These are phyloP conservation scores for Malus sylvestris DNA, from an alignment of 306 rosid species.

Conservation along the genomic window DNA sequence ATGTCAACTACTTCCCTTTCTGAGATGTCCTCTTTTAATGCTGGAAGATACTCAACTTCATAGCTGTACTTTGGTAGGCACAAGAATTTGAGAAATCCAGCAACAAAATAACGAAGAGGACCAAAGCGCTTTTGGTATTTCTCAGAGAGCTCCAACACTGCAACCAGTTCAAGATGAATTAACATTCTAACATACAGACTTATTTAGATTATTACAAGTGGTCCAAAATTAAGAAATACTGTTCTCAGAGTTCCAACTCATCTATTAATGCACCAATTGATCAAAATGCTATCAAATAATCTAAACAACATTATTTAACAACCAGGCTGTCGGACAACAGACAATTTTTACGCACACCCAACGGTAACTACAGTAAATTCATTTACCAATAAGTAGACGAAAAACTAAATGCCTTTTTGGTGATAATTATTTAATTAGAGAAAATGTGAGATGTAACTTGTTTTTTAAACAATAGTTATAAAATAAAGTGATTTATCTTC, in stretches of 20 bases:
- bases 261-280: background rate
- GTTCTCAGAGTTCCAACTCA: background rate
- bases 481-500: background rate
- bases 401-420: background rate
- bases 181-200: background rate
- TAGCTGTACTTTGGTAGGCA: constrained; percentile 89
- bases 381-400: background rate
- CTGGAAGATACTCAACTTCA: constrained; percentile 95
- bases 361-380: background rate
- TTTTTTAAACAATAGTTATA: background rate
- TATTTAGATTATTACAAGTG: background rate
- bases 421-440: background rate
- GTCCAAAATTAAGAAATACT: background rate
- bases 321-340: background rate
- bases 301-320: background rate
- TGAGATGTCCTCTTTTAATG: constrained; percentile 51
- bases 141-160: constrained; percentile 95
- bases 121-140: constrained; percentile 95
- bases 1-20: constrained; percentile 72
- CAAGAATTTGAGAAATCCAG: constrained; percentile 89
- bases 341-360: background rate
- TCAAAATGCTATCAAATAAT: background rate
- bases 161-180: constrained; percentile 15
- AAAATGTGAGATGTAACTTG: background rate
- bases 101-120: constrained; percentile 93